Base-by-base conservation (phyloP, 2,329 filamentous ascomycete species). In the Fusarium annulatum region DNA sequence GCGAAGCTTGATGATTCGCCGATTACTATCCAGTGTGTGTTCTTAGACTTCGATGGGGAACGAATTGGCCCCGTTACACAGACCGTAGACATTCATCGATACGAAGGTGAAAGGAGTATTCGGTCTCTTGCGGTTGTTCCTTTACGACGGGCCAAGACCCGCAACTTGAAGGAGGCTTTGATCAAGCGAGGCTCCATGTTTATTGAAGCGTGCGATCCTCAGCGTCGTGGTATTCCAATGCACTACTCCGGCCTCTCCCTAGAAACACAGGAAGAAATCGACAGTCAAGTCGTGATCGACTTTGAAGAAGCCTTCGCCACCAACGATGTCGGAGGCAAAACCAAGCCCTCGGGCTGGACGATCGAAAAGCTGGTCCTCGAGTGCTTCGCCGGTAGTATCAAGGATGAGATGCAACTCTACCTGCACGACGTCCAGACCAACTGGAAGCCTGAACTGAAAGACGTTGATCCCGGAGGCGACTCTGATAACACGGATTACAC, bases 331-430 rank as follows among this genome's bases (percentile, higher is more conserved):
- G 43, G 42, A 21, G 33, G 26, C 5, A 30, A 11, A 33, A 39
- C 15, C 3, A 39, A 39, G 7, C 33, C 52, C 0, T 41, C 36
- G 0, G 43, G 34, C 6, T 30, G 19, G 23, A 59, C 43, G 1
- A 7, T 58, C 0, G 55, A 58, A 3, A 58, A 46, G 18, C 41
- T 58, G 3, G 30, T 58, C 8, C 41, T 58, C n/a, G 55, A 58
- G 2, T 5, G 12, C 2, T 58, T 58, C 6, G 55, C 55, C 9
- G 0, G 1, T 1, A 7, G 3, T 0, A 33, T 58, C 2, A 58
- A 58, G 4, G 55, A 58, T 3, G 55, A 46, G 0, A 19, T 28
- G 16, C 23, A 30, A 5, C 15, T 49, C 0, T 15, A 39, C 1
- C 8, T 49, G 0, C 19, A 19, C 0, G 56, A 59, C n/a, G 16